These are phyloP conservation scores for Ceratocystis huliohia DNA, from an alignment of 2,329 filamentous ascomycete genomes.

Conservation along the genomic window DNA sequence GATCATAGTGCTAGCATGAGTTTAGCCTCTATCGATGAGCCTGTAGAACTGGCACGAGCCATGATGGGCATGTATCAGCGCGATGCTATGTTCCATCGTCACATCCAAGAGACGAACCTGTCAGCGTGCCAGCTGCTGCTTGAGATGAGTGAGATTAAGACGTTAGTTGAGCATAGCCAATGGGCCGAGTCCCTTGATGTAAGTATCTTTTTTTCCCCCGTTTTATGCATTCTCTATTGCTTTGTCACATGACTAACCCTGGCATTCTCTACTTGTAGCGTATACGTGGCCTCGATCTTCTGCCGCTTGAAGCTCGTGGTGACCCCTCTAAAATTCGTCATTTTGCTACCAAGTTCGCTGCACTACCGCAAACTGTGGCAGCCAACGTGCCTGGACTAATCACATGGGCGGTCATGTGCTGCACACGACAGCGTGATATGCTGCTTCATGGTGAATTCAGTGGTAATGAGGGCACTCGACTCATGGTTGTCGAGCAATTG, in stretches of 20 bases:
- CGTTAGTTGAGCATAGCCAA: conserved; percentile 39
- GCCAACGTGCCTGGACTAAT: conserved; percentile 83
- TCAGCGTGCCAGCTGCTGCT: conserved; percentile 44
- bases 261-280: conserved; percentile 35
- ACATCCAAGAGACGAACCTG: conserved; percentile 45
- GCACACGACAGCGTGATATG: conserved; percentile 62
- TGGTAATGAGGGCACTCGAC: conserved; percentile 52
- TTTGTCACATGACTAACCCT: too few relatives aligned
- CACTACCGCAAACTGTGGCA: conserved; percentile 66
- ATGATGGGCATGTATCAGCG: conserved; percentile 53
- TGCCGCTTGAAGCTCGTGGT: conserved; percentile 63
- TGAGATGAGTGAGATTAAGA: conserved; percentile 50
- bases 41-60: conserved; percentile 44
- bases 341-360: conserved; percentile 68
- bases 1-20: conserved; percentile 35
- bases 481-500: conserved; percentile 54
- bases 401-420: conserved; percentile 85
- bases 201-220: conserved; percentile 25
- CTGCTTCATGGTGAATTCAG: conserved; percentile 61
- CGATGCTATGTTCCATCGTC: conserved; percentile 47
- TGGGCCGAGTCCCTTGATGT: conserved; percentile 49
- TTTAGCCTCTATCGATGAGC: conserved; percentile 44
- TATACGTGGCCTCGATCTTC: conserved; percentile 62
- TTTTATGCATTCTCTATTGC: too few relatives aligned
- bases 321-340: conserved; percentile 68